Percentiles rank a stretch among this genome's conserved stretches.
These are phyloP conservation scores for Pilasporangium apinafurcum DNA, from an alignment of 352 stramenopile species.

Conservation along the genomic window DNA sequence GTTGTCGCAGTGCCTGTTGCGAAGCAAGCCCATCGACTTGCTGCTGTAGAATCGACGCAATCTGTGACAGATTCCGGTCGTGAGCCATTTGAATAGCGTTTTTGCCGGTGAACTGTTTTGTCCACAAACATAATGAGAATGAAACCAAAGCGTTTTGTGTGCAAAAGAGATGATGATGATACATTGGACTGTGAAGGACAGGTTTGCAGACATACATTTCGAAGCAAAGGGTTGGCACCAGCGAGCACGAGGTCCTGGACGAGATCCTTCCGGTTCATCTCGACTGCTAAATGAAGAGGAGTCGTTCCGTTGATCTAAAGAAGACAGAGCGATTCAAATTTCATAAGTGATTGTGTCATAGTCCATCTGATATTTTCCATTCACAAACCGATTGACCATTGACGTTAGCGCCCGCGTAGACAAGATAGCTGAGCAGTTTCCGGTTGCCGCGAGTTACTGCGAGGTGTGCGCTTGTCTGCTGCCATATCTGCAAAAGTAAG, in stretches of 20 bases:
- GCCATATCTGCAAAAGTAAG: slow-evolving; percentile 29
- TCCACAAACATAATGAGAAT: neutral
- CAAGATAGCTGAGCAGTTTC: slow-evolving; percentile 52
- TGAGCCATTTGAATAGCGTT: slow-evolving; percentile 45
- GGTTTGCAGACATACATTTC: slow-evolving; percentile 31
- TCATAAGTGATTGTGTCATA: neutral
- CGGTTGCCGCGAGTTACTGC: slow-evolving; percentile 37
- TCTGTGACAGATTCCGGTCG: too few relatives aligned
- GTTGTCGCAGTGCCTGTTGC: too few relatives aligned
- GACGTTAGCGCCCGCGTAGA: slow-evolving; percentile 34
- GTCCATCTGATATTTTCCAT: neutral
- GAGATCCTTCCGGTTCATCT: slow-evolving; percentile 42
- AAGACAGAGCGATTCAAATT: neutral
- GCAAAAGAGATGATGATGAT: too few relatives aligned
- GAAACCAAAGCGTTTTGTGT: too few relatives aligned
- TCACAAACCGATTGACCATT: slow-evolving; percentile 35
- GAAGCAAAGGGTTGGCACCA: slow-evolving; percentile 46
- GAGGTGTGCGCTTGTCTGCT: slow-evolving; percentile 52
- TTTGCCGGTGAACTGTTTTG: slow-evolving; percentile 31
- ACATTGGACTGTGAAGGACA: too few relatives aligned
- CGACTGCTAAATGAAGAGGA: slow-evolving; percentile 45
- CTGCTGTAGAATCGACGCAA: too few relatives aligned
- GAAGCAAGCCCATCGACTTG: too few relatives aligned
- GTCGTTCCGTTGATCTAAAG: slow-evolving; percentile 53
- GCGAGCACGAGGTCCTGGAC: slow-evolving; percentile 50